Evolutionary conservation across 495 filamentous ascomycete species (phyloP), one percentile per base, ranked within the genome.

Genomic region (Penicillium bialowiezense): DNA sequence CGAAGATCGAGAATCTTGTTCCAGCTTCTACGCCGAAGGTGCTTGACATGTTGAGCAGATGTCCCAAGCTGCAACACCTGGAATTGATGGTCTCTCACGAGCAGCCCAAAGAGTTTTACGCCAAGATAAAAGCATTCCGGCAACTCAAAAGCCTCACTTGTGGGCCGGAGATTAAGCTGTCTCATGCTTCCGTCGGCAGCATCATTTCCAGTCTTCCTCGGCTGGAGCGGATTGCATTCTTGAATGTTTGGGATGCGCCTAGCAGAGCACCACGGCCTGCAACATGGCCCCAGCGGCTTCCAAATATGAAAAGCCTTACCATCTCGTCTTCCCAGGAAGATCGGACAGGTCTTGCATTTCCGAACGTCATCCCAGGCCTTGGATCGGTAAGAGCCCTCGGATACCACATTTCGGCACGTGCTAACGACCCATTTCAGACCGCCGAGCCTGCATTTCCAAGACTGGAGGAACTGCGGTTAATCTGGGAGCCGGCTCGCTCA

Each of bases 161-260:
- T n/a, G 69, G 69, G 1, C 38, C 55, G 18, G 54, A 73, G 3
- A 66, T 73, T 21, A 21, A 55, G 0, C 38, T 75, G 0, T 47
- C 67, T 1, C 54, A 69, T 21, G 62, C 68, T 18, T 56, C 57
- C 12, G 55, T 74, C 5, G 51, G 60, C 2, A 66, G 67, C 19
- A 56, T 81, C 9, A 41, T 81, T 3, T 31, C 56, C 2, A 55
- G 55, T 13, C 58, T 78, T 5, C 67, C 70, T 3, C 64, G 53
- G 5, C 67, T 82, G 1, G 72, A 77, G 46, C 64, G 58, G 9
- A 59, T 71, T 8, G 65, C 74, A 33, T 62, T 77, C 28, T 54
- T 60, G 38, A 57, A 48, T 31, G 36, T 66, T 34, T 63, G 52
- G 24, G 32, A 48, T n/a, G 34, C n/a, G 7, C 21, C 20, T 34